A percentile compares a stretch with the other conserved stretches of the same genome.
Evolutionary conservation across 257 asterid genomes (phyloP).

Genomic region (Lycium barbarum): DNA sequence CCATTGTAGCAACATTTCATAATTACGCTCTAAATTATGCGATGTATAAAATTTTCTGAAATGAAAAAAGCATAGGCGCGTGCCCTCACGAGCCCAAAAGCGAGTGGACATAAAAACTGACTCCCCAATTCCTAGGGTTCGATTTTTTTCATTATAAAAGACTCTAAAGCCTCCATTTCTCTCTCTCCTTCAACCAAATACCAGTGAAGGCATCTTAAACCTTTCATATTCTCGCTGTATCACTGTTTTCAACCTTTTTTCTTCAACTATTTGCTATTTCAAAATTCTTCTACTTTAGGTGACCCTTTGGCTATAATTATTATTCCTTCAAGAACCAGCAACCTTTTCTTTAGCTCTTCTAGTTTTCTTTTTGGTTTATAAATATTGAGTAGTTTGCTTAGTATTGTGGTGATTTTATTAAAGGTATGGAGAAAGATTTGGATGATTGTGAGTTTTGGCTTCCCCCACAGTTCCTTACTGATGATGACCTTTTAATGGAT

Average conservation of each 20-base stretch:
- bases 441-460: conserved; percentile 50
- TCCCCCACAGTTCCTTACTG: conserved; percentile 53
- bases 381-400: background rate
- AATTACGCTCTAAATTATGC: no score
- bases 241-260: background rate
- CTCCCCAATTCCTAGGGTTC: conserved; percentile 17
- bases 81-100: background rate
- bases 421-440: conserved; percentile 40
- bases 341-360: background rate
- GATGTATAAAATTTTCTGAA: no score
- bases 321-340: conserved; percentile 38
- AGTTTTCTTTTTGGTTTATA: background rate
- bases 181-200: conserved; percentile 11
- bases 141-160: conserved; percentile 20
- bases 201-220: background rate
- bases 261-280: background rate
- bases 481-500: conserved; percentile 39
- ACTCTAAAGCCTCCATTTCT: background rate
- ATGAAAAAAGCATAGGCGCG: background rate
- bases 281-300: background rate
- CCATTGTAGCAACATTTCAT: no score
- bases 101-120: conserved; percentile 6
- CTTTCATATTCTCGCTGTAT: background rate
- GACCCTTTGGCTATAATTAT: conserved; percentile 19
- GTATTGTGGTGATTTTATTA: background rate